Evolutionary conservation across 2,329 filamentous ascomycete genomes (phyloP), one percentile per base, ranked within the genome.

Genomic region (Alternaria incomplexa): DNA sequence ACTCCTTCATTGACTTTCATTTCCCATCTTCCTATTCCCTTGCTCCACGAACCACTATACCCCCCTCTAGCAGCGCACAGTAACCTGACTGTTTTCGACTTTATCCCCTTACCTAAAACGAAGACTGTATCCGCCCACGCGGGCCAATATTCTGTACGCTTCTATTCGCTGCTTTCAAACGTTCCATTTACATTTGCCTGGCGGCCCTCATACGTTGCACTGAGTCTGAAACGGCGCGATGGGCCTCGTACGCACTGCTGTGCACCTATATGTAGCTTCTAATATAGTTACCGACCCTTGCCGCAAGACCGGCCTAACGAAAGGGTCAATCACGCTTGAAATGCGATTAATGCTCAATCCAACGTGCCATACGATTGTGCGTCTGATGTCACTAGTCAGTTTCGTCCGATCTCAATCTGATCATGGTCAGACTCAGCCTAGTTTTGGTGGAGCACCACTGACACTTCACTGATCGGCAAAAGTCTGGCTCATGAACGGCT

Each of bases 61-160:
- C 77, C 75, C 69, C 69, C 50, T 63, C 54, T 63, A 62, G 60
- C 55, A 63, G 60, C 62, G 61, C 65, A 59, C 56, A 69, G 50
- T 55, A 68, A 15, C 59, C 45, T 40, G 48, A 53, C 60, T 56
- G 61, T 60, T 60, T 61, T 47, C 44, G 47, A 63, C 66, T 60
- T 70, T 65, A 69, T 70, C 65, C 44, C 60, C 54, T 71, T 62
- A 62, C 63, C 65, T 53, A 61, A 68, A 73, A 78, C 76, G 75
- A 79, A 80, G 78, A 80, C 73, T 78, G 77, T 79, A 77, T 73
- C 78, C 75, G 79, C 79, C 79, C 79, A 68, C 79, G 78, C 79
- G 78, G 79, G 74, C 70, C 66, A 75, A 64, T 71, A 68, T 64
- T 46, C 53, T 78, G 74, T 77, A 75, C 66, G 62, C 64, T 73